Evolutionary conservation across 768 basidiomycete species (phyloP).

Genomic region (Suillus subalutaceus): DNA sequence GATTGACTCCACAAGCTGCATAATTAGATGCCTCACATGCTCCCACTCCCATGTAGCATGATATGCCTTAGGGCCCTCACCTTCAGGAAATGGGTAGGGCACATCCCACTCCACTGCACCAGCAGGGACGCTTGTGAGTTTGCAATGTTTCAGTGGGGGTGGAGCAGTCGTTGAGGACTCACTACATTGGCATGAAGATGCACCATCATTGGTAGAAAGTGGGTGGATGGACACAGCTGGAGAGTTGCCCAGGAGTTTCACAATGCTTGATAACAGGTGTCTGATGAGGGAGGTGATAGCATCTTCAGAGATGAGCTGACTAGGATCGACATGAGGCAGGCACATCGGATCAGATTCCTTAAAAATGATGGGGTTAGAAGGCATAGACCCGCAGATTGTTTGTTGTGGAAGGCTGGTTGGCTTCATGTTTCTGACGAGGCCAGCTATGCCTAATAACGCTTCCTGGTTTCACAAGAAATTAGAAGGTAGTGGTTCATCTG

Average conservation of each 20-base stretch:
- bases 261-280: slow-evolving; percentile 63
- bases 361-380: slow-evolving; percentile 70
- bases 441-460: slow-evolving; percentile 72
- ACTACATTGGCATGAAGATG: neutral
- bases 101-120: slow-evolving; percentile 85
- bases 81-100: slow-evolving; percentile 72
- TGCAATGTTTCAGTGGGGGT: slow-evolving; percentile 58
- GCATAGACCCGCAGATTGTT: slow-evolving; percentile 51
- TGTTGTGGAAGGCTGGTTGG: slow-evolving; percentile 51
- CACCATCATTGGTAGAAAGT: slow-evolving; percentile 11
- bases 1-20: slow-evolving; percentile 62
- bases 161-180: neutral
- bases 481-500: slow-evolving; percentile 59
- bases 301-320: no score
- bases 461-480: slow-evolving; percentile 77
- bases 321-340: slow-evolving; percentile 40
- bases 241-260: slow-evolving; percentile 55
- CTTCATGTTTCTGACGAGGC: slow-evolving; percentile 66
- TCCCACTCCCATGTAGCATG: slow-evolving; percentile 64
- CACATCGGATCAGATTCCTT: slow-evolving; percentile 51
- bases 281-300: slow-evolving; percentile 57
- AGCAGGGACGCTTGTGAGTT: slow-evolving; percentile 69
- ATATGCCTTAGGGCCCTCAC: slow-evolving; percentile 74
- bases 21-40: slow-evolving; percentile 61
- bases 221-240: slow-evolving; percentile 21